phyloP scores from a whole-genome alignment of 2,329 filamentous ascomycete species.

The Aspergillus tubingensis region DNA sequence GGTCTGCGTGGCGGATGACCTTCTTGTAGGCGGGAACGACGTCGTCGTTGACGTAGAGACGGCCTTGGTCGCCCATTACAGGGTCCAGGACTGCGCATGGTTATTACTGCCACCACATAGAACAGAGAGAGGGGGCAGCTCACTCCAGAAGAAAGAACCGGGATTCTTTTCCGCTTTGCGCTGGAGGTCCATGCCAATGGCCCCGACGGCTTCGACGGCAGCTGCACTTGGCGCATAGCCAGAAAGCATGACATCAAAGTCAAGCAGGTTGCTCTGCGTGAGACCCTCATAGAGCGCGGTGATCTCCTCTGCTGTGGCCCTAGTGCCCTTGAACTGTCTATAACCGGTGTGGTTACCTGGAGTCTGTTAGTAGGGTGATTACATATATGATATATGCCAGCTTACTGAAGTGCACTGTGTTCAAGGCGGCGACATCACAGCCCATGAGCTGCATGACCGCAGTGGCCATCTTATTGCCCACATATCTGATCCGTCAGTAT shows the following conservation, averaged over 20 bases:
- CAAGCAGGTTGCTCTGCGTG: constrained; percentile 76
- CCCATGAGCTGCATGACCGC: constrained; percentile 92
- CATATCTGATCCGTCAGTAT: constrained; percentile 65
- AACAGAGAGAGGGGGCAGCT: constrained; percentile 18
- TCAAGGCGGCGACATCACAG: constrained; percentile 89
- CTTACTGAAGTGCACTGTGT: constrained; percentile 97
- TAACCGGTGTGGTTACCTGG: constrained; percentile 95
- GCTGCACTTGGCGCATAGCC: constrained; percentile 91
- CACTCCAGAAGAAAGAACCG: constrained; percentile 86
- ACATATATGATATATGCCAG: constrained; percentile 13
- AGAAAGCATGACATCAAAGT: constrained; percentile 92
- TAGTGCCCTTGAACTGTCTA: constrained; percentile 80
- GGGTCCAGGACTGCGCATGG: constrained; percentile 73
- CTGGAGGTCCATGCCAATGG: constrained; percentile 79
- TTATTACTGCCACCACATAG: constrained; percentile 1
- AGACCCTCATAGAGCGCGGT: constrained; percentile 81
- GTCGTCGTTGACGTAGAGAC: constrained; percentile 86
- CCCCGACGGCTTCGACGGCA: constrained; percentile 79
- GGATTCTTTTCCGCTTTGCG: constrained; percentile 62
- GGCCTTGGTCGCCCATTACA: constrained; percentile 96
- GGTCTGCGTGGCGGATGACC: constrained; percentile 76
- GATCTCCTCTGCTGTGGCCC: constrained; percentile 79
- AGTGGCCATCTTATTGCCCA: constrained; percentile 95
- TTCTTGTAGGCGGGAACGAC: constrained; percentile 88
- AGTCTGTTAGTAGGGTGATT: neutral